Evolutionary conservation across 1,284 basidiomycete genomes (phyloP).

Genomic region (Coniferiporia weirii): DNA sequence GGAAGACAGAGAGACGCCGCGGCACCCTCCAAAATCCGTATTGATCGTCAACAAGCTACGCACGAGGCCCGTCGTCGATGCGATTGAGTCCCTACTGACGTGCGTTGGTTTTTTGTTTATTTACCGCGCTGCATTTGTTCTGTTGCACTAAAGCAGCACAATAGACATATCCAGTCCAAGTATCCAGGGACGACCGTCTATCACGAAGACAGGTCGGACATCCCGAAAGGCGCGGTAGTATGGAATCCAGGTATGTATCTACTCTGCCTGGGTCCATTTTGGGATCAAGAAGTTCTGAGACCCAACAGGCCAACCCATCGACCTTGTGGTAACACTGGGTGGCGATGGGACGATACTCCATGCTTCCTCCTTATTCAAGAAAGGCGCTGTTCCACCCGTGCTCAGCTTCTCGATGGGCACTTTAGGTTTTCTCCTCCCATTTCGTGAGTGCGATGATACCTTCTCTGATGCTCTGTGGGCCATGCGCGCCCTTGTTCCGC

Average conservation of each 20-base stretch:
- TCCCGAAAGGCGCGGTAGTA: constrained; percentile 56
- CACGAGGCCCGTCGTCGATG: constrained; percentile 66
- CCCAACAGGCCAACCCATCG: constrained; percentile 54
- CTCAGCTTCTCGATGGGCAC: constrained; percentile 96
- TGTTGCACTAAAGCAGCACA: background rate
- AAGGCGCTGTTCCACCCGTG: constrained; percentile 88
- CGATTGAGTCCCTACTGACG: constrained; percentile 67
- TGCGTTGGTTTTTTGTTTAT: constrained; percentile 34
- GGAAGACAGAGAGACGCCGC: constrained; percentile 11
- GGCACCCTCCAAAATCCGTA: constrained; percentile 36
- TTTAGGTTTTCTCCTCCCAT: constrained; percentile 90
- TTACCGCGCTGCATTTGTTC: background rate
- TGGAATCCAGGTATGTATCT: constrained; percentile 52
- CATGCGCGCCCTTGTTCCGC: too few relatives aligned
- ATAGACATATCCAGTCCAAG: constrained; percentile 55
- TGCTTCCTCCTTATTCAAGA: constrained; percentile 87
- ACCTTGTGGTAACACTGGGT: constrained; percentile 88
- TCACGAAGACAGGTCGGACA: constrained; percentile 66
- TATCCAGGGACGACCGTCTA: constrained; percentile 74
- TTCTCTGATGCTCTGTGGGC: too few relatives aligned
- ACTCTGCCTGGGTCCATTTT: background rate
- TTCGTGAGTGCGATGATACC: constrained; percentile 56
- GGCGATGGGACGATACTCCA: constrained; percentile 96
- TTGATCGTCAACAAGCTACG: constrained; percentile 74
- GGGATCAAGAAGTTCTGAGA: constrained; percentile 23